Conservation (phyloP, 768 basidiomycete species). For the Pleurotus cornucopiae region DNA sequence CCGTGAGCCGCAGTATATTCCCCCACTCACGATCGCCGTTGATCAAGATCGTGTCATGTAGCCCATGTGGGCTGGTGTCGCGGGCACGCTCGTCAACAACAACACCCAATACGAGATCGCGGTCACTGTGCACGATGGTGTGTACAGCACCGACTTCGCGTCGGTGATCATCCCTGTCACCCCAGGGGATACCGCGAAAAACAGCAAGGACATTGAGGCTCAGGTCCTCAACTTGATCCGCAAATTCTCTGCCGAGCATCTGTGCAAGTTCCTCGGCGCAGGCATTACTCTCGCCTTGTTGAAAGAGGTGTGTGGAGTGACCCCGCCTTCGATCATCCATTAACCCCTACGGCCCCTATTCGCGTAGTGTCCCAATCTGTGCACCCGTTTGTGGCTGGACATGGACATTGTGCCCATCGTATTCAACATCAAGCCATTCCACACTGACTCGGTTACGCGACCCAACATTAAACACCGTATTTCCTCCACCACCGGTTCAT, state of each 20-base stretch:
- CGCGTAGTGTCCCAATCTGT: conserved; percentile 68
- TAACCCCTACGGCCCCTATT: conserved; percentile 18
- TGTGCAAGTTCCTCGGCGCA: conserved; percentile 84
- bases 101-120: conserved; percentile 66
- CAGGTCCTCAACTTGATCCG: conserved; percentile 62
- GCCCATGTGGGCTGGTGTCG: conserved; percentile 89
- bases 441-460: conserved; percentile 73
- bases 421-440: conserved; percentile 82
- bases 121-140: conserved; percentile 79
- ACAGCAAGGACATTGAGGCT: conserved; percentile 56
- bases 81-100: conserved; percentile 57
- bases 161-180: conserved; percentile 53
- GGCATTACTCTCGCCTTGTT: conserved; percentile 72
- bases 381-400: conserved; percentile 80
- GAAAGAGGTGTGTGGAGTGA: conserved; percentile 46
- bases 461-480: conserved; percentile 82
- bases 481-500: conserved; percentile 75
- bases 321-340: conserved; percentile 12
- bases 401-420: conserved; percentile 82
- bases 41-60: conserved; percentile 24
- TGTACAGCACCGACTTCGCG: conserved; percentile 78
- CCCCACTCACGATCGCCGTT: conserved; percentile 16
- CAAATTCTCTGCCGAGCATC: conserved; percentile 70
- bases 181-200: conserved; percentile 47
- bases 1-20: conserved; percentile 38